A percentile compares a stretch with the other conserved stretches of the same genome.
These are phyloP conservation scores for Claviceps maximensis DNA, from an alignment of 2,329 filamentous ascomycete species.

Conservation along the genomic window DNA sequence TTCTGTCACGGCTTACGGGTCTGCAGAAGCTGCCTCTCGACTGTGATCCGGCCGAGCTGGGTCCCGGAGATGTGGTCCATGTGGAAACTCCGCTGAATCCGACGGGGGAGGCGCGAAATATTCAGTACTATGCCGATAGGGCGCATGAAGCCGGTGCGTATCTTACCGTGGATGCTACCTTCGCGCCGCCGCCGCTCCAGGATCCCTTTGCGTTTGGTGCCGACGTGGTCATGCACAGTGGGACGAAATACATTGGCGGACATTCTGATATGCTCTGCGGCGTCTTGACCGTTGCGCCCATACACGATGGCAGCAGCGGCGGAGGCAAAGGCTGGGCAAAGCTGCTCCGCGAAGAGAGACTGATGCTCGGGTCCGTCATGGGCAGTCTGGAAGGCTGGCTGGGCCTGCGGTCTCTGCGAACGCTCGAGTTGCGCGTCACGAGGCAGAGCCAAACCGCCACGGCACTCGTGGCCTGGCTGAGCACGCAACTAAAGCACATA, in stretches of 20 bases:
- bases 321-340: conserved; percentile 36
- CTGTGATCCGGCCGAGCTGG: conserved; percentile 51
- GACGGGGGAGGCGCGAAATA: conserved; percentile 64
- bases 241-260: conserved; percentile 92
- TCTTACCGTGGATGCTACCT: conserved; percentile 79
- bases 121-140: conserved; percentile 56
- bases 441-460: conserved; percentile 62
- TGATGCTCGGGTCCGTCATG: conserved; percentile 73
- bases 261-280: conserved; percentile 91
- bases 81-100: conserved; percentile 93
- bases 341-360: conserved; percentile 51
- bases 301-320: conserved; percentile 15
- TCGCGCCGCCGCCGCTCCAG: conserved; percentile 78
- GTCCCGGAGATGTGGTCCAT: conserved; percentile 72
- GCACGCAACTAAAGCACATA: conserved; percentile 28
- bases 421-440: conserved; percentile 68
- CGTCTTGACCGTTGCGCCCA: conserved; percentile 53
- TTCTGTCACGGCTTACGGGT: conserved; percentile 64
- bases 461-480: conserved; percentile 59
- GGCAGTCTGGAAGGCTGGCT: conserved; percentile 88
- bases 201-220: conserved; percentile 74
- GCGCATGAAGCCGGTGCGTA: conserved; percentile 62
- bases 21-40: conserved; percentile 60
- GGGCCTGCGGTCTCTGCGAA: conserved; percentile 72
- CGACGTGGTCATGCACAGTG: conserved; percentile 82